phyloP scores from a whole-genome alignment of 305 asterid genomes.

The Euphrasia arctica region DNA sequence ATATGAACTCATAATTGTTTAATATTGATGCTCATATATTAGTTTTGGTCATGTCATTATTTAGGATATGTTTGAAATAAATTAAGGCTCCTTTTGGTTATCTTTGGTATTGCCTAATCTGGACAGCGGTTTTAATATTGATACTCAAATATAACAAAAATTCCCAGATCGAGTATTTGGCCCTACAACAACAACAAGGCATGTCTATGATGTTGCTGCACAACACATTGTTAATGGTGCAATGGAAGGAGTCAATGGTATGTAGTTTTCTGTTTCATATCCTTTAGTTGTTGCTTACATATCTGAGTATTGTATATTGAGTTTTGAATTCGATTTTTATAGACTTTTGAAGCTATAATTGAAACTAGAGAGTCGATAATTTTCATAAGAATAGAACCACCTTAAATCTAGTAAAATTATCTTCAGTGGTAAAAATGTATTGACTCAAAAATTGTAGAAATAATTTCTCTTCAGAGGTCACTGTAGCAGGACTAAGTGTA shows the following conservation, averaged over 20 bases:
- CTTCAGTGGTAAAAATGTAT: constrained; percentile 17
- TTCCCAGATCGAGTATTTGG: constrained; percentile 95
- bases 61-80: not conserved
- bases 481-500: not conserved
- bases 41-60: too few species aligned
- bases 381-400: constrained; percentile 11
- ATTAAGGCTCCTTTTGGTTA: constrained; percentile 12
- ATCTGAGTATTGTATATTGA: not conserved
- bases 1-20: not conserved
- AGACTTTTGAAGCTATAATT: constrained; percentile 20
- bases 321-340: constrained; percentile 14
- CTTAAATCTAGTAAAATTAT: constrained; percentile 19
- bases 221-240: constrained; percentile 89
- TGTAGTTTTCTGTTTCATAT: constrained; percentile 25
- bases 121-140: constrained; percentile 12
- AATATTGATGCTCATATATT: constrained; percentile 2
- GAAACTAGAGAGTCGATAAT: constrained; percentile 18
- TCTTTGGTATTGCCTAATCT: constrained; percentile 9
- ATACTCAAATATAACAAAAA: constrained; percentile 22
- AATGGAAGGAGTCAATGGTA: constrained; percentile 97
- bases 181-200: constrained; percentile 99
- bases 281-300: constrained; percentile 20
- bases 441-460: constrained; percentile 8
- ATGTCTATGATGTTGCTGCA: constrained; percentile 95
- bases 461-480: constrained; percentile 6